Base-by-base conservation (phyloP, 148 eudicot species). In the Amaranthus hypochondriacus region DNA sequence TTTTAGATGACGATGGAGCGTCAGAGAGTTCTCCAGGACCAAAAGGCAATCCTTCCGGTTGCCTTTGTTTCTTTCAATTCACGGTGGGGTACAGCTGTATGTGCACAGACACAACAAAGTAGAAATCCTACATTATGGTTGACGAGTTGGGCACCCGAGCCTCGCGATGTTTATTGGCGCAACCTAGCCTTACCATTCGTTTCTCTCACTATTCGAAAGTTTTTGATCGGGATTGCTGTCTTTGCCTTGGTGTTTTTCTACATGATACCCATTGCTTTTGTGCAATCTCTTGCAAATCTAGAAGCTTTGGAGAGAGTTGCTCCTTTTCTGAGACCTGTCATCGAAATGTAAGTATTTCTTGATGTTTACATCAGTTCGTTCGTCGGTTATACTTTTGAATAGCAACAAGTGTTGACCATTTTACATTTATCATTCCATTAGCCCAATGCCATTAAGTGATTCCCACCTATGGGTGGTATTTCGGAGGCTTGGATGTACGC, bases 61-160 rank as follows among this genome's bases (percentile, higher is more conserved):
- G 90, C 97, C 64, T 95, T 95, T 85, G 99, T 95, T 21, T 95
- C 97, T 7, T 95, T 95, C 73, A 89, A 90, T 48, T 90, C 99
- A n/a, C 85, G 96, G 73, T 90, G 97, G 94, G 99, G 96, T 11
- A 96, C 99, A 4, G 93, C 97, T 15, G 94, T 95, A 18, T 95
- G 97, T 84, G 99, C 99, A 15, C 97, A 92, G 76, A 95, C 99
- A 76, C 84, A 84, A 62, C 99, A 95, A 82, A 92, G 92, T 82
- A 90, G 76, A 79, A 92, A 92, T 65, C 97, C 99, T 2, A 95
- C 92, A 46, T 71, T 84, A 47, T 95, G 96, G 96, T 64, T 95
- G 72, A 90, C 99, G 42, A 81, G 88, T 58, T 95, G 99, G 99
- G 99, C 99, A 48, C 99, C 97, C 10, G 99, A 95, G 74, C 99